These are phyloP conservation scores for Gypsophila paniculata DNA, from an alignment of 179 eudicot species.

Conservation along the genomic window DNA sequence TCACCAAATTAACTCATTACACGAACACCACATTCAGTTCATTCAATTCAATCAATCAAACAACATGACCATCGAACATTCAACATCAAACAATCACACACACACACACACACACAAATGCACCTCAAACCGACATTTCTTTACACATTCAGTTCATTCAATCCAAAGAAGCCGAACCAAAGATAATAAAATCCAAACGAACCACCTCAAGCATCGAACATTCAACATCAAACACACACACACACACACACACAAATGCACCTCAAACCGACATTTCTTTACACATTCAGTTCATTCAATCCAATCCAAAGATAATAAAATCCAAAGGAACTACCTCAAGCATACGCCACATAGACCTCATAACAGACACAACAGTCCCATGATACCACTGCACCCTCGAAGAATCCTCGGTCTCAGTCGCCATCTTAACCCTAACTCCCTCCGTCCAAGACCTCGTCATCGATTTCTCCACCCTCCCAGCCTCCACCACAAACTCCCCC, in stretches of 20 bases:
- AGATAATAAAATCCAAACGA: not conserved
- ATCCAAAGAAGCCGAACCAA: not conserved
- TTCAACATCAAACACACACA: too few species aligned
- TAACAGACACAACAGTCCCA: slow-evolving; percentile 41
- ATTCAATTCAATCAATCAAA: not conserved
- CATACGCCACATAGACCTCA: slow-evolving; percentile 58
- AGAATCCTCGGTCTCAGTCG: slow-evolving; percentile 60
- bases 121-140: too few species aligned
- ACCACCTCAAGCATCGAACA: too few species aligned
- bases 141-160: not conserved
- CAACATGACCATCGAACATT: too few species aligned
- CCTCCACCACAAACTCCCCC: slow-evolving; percentile 62
- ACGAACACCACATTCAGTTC: not conserved
- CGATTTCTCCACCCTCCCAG: slow-evolving; percentile 47
- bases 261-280: not conserved
- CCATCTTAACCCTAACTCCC: slow-evolving; percentile 67
- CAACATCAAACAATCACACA: too few species aligned
- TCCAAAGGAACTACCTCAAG: slow-evolving; percentile 49
- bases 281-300: not conserved
- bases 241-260: too few species aligned
- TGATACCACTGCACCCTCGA: slow-evolving; percentile 55
- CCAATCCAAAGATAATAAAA: not conserved
- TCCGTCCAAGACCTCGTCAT: slow-evolving; percentile 33
- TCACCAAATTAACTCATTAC: too few species aligned
- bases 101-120: too few species aligned